Evolutionary conservation across 345 rosid genomes (phyloP).

Genomic region (Gossypium arboreum): DNA sequence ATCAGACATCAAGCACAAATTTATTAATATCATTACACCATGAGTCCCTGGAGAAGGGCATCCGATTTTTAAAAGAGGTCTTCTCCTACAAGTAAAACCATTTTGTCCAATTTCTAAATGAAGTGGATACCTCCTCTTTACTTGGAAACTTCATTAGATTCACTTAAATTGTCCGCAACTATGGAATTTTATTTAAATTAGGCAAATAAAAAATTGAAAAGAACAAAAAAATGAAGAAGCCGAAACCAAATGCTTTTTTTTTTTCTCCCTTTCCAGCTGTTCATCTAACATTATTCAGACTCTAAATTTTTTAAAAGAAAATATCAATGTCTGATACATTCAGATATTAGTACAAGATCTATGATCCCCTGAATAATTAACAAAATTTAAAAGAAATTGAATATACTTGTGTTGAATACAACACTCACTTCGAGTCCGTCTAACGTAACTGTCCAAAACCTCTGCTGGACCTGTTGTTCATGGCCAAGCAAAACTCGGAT

Average conservation of each 20-base stretch:
- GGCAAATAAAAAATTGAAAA: neutral
- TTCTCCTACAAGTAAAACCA: too few relatives aligned
- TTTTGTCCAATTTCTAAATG: neutral
- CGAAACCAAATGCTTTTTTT: neutral
- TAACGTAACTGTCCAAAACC: neutral
- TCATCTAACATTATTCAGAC: neutral
- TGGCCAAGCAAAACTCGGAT: neutral
- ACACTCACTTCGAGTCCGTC: neutral
- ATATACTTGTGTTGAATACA: neutral
- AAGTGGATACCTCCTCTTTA: neutral
- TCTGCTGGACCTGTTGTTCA: neutral
- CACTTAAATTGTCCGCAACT: neutral
- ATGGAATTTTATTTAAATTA: neutral
- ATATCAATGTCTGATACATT: neutral
- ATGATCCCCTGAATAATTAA: neutral
- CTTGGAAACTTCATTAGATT: constrained; percentile 6
- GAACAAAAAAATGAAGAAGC: neutral
- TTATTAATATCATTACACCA: too few relatives aligned
- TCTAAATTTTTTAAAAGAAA: neutral
- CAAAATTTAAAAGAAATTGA: neutral
- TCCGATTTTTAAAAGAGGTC: too few relatives aligned
- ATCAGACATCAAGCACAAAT: too few relatives aligned
- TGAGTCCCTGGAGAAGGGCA: too few relatives aligned
- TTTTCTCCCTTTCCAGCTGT: neutral
- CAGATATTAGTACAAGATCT: neutral